phyloP scores from a whole-genome alignment of 129 eudicot genomes.

The Kitagawia praeruptora region DNA sequence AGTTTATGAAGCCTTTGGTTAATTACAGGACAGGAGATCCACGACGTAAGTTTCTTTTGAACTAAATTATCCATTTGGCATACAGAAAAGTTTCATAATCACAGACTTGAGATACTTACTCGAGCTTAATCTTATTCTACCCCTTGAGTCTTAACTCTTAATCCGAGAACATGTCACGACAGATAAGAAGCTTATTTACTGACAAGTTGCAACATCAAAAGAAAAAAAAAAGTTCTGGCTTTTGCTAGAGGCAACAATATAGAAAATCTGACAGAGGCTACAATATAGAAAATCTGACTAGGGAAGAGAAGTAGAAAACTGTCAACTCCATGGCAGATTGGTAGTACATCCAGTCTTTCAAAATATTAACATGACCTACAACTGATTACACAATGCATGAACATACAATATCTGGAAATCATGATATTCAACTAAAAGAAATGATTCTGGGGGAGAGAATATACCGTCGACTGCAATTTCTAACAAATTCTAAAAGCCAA shows the following conservation, averaged over 20 bases:
- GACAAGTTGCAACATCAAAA: neutral
- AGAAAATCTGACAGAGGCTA: neutral
- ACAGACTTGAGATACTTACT: neutral
- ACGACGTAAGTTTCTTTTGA: no score
- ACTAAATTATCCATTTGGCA: neutral
- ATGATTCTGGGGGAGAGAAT: neutral
- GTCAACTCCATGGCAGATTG: neutral
- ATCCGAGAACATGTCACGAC: neutral
- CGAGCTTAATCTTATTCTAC: no score
- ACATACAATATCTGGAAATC: neutral
- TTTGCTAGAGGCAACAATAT: neutral
- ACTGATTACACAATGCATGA: neutral
- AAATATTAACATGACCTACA: neutral
- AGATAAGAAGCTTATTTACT: neutral
- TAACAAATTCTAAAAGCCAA: neutral
- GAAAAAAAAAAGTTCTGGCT: neutral
- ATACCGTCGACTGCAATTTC: neutral
- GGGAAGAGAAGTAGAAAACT: neutral
- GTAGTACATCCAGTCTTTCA: neutral
- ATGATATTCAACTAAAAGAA: neutral
- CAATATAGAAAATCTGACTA: neutral
- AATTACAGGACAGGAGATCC: neutral
- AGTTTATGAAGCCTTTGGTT: neutral
- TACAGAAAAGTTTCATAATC: neutral
- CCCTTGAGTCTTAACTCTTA: neutral